These are phyloP conservation scores for Thinopyrum elongatum DNA, from an alignment of 176 grass and related monocot genomes.

Conservation along the genomic window DNA sequence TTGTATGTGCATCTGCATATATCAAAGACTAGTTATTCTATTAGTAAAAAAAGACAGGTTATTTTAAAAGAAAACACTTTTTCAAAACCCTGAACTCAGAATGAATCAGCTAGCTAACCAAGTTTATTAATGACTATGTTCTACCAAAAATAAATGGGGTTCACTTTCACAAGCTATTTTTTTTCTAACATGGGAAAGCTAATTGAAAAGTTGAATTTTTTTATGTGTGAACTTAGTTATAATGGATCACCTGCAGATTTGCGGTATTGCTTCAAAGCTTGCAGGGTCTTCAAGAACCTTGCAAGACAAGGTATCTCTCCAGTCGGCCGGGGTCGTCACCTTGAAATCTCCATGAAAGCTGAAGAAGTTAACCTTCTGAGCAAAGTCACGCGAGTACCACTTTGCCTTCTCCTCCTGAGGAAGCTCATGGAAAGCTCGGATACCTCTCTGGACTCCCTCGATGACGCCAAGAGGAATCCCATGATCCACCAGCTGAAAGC, in stretches of 20 bases:
- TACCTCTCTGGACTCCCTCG: background rate
- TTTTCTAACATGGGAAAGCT: no score
- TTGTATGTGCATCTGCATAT: no score
- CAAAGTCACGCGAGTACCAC: background rate
- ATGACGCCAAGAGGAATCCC: background rate
- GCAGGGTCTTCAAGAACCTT: background rate
- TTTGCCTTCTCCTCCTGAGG: background rate
- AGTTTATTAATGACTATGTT: no score
- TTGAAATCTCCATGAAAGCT: background rate
- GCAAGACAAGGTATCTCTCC: background rate
- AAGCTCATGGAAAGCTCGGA: background rate
- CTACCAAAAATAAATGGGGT: no score
- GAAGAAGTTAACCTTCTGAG: background rate
- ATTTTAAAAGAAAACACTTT: no score
- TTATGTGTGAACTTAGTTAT: no score
- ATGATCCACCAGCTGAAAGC: background rate
- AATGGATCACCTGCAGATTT: background rate
- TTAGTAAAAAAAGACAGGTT: no score
- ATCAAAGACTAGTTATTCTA: no score
- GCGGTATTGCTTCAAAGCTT: background rate
- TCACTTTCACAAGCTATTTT: no score
- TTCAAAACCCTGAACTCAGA: no score
- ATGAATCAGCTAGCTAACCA: no score
- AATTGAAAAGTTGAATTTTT: no score
- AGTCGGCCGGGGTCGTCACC: background rate